Evolutionary conservation across 192 early-diverging fungal genomes (phyloP), one percentile per base, ranked within the genome.

Genomic region (Phycomyces blakesleeanus): DNA sequence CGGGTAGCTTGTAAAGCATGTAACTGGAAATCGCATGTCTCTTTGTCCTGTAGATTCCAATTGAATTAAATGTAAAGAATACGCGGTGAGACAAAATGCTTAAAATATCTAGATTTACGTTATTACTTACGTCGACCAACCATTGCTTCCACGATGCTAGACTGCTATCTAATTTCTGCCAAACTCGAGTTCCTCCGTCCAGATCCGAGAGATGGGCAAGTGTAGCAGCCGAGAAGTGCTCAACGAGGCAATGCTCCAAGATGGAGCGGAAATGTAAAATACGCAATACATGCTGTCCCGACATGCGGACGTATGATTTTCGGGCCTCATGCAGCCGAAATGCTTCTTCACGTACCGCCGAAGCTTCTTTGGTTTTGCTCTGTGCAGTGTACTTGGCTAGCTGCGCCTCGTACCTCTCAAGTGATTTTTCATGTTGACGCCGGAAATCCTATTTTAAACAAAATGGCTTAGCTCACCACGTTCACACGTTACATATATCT

Each of bases 331-430:
- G 84, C 24, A 89, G 71, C 51, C 85, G 77, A 37, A 87, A 88
- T 0, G 87, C 86, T 52, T 89, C 88, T 68, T 90, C 89, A 58
- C 83, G 72, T 12, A 90, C 55, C 9, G 85, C 81, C 21, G 79
- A 83, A 15, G 83, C 71, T 71, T 90, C 89, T 44, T 90, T 90
- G 38, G 80, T 76, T 24, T 83, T 78, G 50, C 79, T 82, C 52
- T 85, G 75, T 26, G 69, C 69, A 14, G 76, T 74, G 60, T 90
- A 90, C 68, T 77, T 84, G 8, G 75, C 63, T 3, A 89, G 61
- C 37, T 81, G 84, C 12, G 71, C 79, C 72, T 90, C 89, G 64
- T 90, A 90, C 20, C 73, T 79, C 73, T 61, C 80, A 57, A 60
- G 71, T 50, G 51, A 74, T 75, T 51, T 86, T 78, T 65, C 74